These are phyloP conservation scores for Aphanoascus verrucosus DNA, from an alignment of 2,329 filamentous ascomycete species.

Conservation along the genomic window DNA sequence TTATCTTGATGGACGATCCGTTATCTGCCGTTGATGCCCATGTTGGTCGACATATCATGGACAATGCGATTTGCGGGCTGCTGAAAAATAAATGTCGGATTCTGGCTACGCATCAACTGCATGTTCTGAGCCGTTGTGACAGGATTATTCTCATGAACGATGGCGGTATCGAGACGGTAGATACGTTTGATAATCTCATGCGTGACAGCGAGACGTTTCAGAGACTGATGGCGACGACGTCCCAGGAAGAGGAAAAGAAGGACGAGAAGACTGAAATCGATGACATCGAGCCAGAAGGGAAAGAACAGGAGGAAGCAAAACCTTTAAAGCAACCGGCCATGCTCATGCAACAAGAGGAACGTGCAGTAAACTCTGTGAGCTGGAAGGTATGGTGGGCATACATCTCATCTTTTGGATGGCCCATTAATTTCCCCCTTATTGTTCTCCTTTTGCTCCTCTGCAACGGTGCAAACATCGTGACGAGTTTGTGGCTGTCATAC, in stretches of 20 bases:
- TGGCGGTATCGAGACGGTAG: conserved; percentile 71
- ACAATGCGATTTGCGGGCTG: conserved; percentile 82
- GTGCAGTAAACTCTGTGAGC: conserved; percentile 63
- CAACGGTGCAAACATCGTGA: conserved; percentile 76
- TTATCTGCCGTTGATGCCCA: conserved; percentile 48
- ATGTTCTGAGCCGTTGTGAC: conserved; percentile 82
- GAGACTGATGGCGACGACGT: conserved; percentile 68
- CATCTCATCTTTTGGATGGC: conserved; percentile 58
- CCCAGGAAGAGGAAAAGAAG: conserved; percentile 46
- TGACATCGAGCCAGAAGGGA: conserved; percentile 41
- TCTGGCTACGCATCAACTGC: conserved; percentile 87
- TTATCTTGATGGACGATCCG: conserved; percentile 55
- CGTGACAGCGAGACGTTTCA: conserved; percentile 64
- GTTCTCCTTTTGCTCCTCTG: conserved; percentile 57
- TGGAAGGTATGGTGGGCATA: conserved; percentile 74
- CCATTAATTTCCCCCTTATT: conserved; percentile 53
- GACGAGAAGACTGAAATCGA: conserved; percentile 42
- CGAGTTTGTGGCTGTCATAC: conserved; percentile 84
- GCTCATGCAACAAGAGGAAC: conserved; percentile 42
- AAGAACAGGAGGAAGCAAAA: conserved; percentile 40
- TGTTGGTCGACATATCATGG: conserved; percentile 65
- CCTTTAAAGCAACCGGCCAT: conserved; percentile 29
- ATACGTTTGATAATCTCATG: conserved; percentile 86
- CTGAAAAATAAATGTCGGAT: conserved; percentile 82
- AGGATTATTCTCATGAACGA: conserved; percentile 88